Conservation (phyloP, 441 rosid species). For the Manihot esculenta region DNA sequence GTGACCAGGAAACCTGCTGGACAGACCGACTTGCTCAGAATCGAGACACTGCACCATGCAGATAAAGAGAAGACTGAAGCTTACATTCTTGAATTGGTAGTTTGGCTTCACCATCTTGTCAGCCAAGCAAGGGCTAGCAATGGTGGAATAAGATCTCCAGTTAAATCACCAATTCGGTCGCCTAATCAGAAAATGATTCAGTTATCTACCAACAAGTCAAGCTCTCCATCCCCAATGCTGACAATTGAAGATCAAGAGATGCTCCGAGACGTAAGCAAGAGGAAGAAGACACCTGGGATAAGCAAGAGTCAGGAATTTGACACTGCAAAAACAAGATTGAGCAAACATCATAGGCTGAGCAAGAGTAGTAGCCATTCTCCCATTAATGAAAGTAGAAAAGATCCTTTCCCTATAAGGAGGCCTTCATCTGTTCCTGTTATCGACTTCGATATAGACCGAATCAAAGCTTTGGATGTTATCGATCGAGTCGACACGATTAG, state of each 20-base stretch:
- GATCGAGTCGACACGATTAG: slow-evolving; percentile 86
- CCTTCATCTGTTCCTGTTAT: slow-evolving; percentile 72
- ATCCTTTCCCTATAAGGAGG: slow-evolving; percentile 64
- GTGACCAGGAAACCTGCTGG: slow-evolving; percentile 62
- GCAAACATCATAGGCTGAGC: slow-evolving; percentile 76
- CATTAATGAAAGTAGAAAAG: slow-evolving; percentile 51
- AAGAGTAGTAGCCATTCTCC: slow-evolving; percentile 98
- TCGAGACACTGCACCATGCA: slow-evolving; percentile 93
- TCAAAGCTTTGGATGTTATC: slow-evolving; percentile 83
- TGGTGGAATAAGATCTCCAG: slow-evolving; percentile 70
- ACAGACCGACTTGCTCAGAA: slow-evolving; percentile 74
- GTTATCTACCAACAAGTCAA: slow-evolving; percentile 38
- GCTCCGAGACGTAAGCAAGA: slow-evolving; percentile 84
- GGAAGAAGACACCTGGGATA: slow-evolving; percentile 80
- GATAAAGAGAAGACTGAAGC: slow-evolving; percentile 83
- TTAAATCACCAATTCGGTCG: slow-evolving; percentile 77
- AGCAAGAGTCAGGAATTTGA: slow-evolving; percentile 95
- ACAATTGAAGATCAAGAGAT: slow-evolving; percentile 86
- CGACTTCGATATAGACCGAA: slow-evolving; percentile 67
- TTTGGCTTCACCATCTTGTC: slow-evolving; percentile 87
- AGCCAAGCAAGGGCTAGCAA: slow-evolving; percentile 68
- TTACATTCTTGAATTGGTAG: slow-evolving; percentile 75
- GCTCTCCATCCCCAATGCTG: slow-evolving; percentile 45
- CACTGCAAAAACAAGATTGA: slow-evolving; percentile 53
- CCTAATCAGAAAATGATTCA: slow-evolving; percentile 59